phyloP scores from a whole-genome alignment of 371 early-diverging fungal species.

The Fennellomyces sp. region DNA sequence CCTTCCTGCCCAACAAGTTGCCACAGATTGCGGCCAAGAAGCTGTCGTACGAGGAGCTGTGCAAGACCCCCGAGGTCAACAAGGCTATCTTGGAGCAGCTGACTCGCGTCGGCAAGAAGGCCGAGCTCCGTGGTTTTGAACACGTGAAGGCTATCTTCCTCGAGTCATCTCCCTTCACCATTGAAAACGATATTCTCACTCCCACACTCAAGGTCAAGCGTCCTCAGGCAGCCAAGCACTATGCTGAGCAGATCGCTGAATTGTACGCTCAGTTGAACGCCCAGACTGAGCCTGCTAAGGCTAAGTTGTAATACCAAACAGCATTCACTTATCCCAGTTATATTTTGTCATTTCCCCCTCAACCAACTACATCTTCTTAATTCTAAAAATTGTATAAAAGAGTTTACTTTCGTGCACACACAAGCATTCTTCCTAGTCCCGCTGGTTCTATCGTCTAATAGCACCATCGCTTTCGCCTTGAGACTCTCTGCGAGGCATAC shows the following conservation, averaged over 20 bases:
- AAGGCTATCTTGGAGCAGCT: conserved; percentile 65
- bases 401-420: too few relatives aligned
- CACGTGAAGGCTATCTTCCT: conserved; percentile 53
- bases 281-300: neutral
- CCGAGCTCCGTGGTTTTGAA: conserved; percentile 62
- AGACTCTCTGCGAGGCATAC: too few relatives aligned
- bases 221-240: conserved; percentile 67
- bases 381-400: too few relatives aligned
- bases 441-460: too few relatives aligned
- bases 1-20: conserved; percentile 25
- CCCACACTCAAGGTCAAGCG: conserved; percentile 81
- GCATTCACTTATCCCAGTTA: too few relatives aligned
- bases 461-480: too few relatives aligned
- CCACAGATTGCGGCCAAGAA: conserved; percentile 15
- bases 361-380: too few relatives aligned
- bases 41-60: conserved; percentile 48
- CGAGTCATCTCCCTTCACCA: conserved; percentile 54
- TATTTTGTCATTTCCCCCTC: too few relatives aligned
- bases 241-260: conserved; percentile 57
- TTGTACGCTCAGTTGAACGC: conserved; percentile 53
- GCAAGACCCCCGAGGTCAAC: conserved; percentile 59
- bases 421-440: too few relatives aligned
- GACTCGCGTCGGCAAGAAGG: conserved; percentile 56
- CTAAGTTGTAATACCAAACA: neutral
- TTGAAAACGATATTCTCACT: conserved; percentile 63